A percentile compares a stretch with the other conserved stretches of the same genome.
Evolutionary conservation across 2,329 filamentous ascomycete species (phyloP).

Genomic region (Zymoseptoria tritici): DNA sequence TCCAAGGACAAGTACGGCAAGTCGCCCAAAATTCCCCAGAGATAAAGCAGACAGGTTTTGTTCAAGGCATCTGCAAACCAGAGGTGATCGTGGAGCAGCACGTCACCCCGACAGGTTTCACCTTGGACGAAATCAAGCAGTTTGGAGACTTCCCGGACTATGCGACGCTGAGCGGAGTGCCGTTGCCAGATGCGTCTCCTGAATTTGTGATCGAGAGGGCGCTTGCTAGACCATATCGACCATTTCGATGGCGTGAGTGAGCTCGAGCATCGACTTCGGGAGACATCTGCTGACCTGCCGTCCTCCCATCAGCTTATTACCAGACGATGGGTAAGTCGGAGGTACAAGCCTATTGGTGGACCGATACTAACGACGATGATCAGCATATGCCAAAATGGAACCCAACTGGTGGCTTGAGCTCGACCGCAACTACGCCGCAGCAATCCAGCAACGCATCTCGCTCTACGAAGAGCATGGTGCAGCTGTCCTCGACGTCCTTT

Average conservation of each 20-base stretch:
- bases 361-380: conserved; percentile 6
- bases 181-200: conserved; percentile 55
- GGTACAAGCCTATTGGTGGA: not conserved
- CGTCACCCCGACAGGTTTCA: conserved; percentile 60
- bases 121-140: conserved; percentile 58
- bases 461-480: conserved; percentile 58
- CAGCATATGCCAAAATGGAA: conserved; percentile 71
- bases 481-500: conserved; percentile 58
- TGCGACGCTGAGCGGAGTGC: conserved; percentile 64
- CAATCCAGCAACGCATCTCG: conserved; percentile 60
- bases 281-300: conserved; percentile 56
- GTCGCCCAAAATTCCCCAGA: conserved; percentile 18
- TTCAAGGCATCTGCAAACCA: conserved; percentile 18
- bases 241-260: conserved; percentile 58
- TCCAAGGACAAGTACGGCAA: conserved; percentile 22
- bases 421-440: conserved; percentile 61
- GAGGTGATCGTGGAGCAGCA: conserved; percentile 13
- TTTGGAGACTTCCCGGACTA: conserved; percentile 77
- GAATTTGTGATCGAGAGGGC: conserved; percentile 64
- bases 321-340: conserved; percentile 75
- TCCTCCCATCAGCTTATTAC: conserved; percentile 51
- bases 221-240: conserved; percentile 66
- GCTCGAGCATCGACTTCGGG: conserved; percentile 65
- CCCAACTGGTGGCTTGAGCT: conserved; percentile 86
- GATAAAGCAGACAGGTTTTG: conserved; percentile 18